These are phyloP conservation scores for Vaccinium darrowii DNA, from an alignment of 148 eudicot genomes.

Conservation along the genomic window DNA sequence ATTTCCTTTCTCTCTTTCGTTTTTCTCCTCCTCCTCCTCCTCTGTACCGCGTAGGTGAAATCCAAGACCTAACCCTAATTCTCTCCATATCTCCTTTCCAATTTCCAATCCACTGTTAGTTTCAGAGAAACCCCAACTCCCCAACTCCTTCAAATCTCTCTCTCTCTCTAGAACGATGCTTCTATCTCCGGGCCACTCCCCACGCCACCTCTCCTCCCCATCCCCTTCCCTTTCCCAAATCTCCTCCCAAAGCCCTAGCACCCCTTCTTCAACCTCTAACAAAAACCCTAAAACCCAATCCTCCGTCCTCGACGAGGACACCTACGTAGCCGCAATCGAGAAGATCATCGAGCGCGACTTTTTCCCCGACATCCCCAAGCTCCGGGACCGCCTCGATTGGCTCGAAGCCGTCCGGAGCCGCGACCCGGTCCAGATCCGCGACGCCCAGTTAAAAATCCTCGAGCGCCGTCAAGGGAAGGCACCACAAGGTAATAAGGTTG, in stretches of 20 bases:
- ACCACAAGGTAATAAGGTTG: conserved; percentile 27
- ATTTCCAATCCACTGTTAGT: neutral
- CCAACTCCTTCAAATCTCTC: neutral
- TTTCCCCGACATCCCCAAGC: conserved; percentile 95
- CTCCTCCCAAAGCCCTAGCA: conserved; percentile 16
- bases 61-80: neutral
- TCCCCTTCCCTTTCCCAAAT: conserved; percentile 47
- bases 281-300: conserved; percentile 14
- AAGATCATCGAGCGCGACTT: conserved; percentile 91
- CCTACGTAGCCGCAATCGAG: conserved; percentile 83
- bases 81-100: neutral
- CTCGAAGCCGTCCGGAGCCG: conserved; percentile 65
- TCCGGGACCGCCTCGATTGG: conserved; percentile 93
- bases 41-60: neutral
- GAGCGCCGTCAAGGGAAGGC: conserved; percentile 61
- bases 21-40: neutral
- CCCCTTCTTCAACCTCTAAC: neutral
- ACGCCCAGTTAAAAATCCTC: conserved; percentile 85
- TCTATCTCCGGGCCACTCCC: conserved; percentile 86
- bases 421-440: conserved; percentile 77
- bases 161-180: conserved; percentile 48
- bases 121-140: neutral
- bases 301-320: conserved; percentile 73
- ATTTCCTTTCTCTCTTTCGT: neutral
- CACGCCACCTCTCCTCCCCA: conserved; percentile 82